Evolutionary conservation across 306 rosid species (phyloP).

Genomic region (Benincasa hispida): DNA sequence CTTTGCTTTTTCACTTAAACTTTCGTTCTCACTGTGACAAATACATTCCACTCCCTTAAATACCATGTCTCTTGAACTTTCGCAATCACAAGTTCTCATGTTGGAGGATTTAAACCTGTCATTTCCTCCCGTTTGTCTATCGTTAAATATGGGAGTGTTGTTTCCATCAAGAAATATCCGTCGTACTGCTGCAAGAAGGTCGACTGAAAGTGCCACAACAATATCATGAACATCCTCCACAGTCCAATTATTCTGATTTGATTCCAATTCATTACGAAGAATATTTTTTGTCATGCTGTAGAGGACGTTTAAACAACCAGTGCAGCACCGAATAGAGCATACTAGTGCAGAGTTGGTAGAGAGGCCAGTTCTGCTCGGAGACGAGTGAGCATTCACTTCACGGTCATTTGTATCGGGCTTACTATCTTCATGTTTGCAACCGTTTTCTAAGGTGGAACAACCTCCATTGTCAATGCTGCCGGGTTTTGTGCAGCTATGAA

Average conservation of each 20-base stretch:
- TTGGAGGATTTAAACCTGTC: constrained; percentile 17
- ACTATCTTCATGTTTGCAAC: constrained; percentile 11
- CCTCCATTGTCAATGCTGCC: constrained; percentile 10
- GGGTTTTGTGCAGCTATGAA: constrained; percentile 9
- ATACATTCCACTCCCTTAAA: constrained; percentile 41
- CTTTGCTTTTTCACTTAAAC: constrained; percentile 11
- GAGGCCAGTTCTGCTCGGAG: constrained; percentile 20
- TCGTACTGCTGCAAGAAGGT: constrained; percentile 56
- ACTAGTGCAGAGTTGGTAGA: constrained; percentile 25
- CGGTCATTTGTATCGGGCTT: constrained; percentile 13
- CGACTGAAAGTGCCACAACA: constrained; percentile 53
- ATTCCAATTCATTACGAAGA: constrained; percentile 25
- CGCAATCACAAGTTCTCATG: constrained; percentile 21
- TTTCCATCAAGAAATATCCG: constrained; percentile 26
- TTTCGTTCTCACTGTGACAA: constrained; percentile 37
- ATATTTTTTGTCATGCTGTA: constrained; percentile 26
- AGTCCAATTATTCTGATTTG: constrained; percentile 26
- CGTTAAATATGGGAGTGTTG: constrained; percentile 8
- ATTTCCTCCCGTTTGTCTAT: constrained; percentile 7
- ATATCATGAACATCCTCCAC: constrained; percentile 67
- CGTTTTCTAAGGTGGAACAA: constrained; percentile 14
- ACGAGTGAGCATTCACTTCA: constrained; percentile 11
- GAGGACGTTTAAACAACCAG: constrained; percentile 40
- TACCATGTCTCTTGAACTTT: constrained; percentile 11
- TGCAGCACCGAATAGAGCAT: constrained; percentile 69